Evolutionary conservation across 768 basidiomycete genomes (phyloP).

Genomic region (Macrocybe gigantea): DNA sequence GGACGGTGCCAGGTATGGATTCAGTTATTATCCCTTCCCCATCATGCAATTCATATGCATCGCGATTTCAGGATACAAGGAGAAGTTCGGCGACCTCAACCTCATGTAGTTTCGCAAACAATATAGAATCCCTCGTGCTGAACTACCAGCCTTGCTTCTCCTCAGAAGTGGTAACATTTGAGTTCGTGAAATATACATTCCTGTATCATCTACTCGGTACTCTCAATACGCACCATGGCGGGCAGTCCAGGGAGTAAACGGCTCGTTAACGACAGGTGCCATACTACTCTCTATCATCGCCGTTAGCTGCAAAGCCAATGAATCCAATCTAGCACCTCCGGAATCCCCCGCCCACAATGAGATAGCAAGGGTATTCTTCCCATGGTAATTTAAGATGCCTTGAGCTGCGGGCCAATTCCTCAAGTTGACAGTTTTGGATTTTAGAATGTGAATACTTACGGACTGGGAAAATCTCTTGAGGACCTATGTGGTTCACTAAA

Average conservation of each 20-base stretch:
- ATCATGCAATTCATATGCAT: not conserved
- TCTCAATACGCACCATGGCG: conserved; percentile 25
- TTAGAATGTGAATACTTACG: conserved; percentile 23
- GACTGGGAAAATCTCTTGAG: conserved; percentile 35
- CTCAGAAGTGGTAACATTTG: not conserved
- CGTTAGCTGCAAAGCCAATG: conserved; percentile 30
- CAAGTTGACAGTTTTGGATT: not conserved
- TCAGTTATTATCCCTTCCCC: not conserved
- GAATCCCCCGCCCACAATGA: conserved; percentile 39
- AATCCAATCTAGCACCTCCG: conserved; percentile 35
- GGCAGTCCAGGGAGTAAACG: conserved; percentile 24
- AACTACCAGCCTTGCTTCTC: not conserved
- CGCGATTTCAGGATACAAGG: conserved; percentile 65
- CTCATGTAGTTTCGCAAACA: conserved; percentile 57
- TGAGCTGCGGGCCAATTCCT: conserved; percentile 25
- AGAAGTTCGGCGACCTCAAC: conserved; percentile 94
- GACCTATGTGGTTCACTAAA: conserved; percentile 36
- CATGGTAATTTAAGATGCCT: conserved; percentile 44
- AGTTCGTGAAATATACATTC: not conserved
- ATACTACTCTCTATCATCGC: conserved; percentile 33
- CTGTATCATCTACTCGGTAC: not conserved
- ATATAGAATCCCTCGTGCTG: not conserved
- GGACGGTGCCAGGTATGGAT: conserved; percentile 85
- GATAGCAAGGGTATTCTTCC: conserved; percentile 39
- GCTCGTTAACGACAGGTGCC: conserved; percentile 26